Evolutionary conservation across 2,329 filamentous ascomycete species (phyloP).

Genomic region (Cordyceps cateniannulata): DNA sequence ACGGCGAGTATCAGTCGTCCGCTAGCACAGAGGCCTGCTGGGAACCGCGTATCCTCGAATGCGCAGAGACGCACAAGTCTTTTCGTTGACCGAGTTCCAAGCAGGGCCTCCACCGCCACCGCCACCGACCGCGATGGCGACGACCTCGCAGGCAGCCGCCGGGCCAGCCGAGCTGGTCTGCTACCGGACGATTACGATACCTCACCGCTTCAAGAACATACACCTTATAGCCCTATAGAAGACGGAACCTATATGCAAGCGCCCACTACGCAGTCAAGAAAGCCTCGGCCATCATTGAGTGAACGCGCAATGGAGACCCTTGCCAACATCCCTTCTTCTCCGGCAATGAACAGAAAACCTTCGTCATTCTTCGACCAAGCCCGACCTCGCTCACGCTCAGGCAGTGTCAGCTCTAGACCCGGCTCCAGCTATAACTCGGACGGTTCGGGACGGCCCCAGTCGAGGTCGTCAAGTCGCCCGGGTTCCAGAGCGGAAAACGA

Average conservation of each 20-base stretch:
- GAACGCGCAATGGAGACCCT: slow-evolving; percentile 85
- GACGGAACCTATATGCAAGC: slow-evolving; percentile 14
- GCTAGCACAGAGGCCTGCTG: slow-evolving; percentile 15
- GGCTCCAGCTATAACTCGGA: slow-evolving; percentile 57
- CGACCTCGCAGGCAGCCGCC: not conserved
- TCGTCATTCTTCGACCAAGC: slow-evolving; percentile 68
- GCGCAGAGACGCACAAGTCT: slow-evolving; percentile 13
- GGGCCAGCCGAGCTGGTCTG: not conserved
- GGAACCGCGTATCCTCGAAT: slow-evolving; percentile 1
- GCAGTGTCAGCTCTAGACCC: slow-evolving; percentile 40
- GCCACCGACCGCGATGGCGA: slow-evolving; percentile 8
- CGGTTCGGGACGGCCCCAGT: slow-evolving; percentile 45
- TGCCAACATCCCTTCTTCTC: slow-evolving; percentile 70
- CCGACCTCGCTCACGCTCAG: slow-evolving; percentile 46
- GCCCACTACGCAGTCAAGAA: slow-evolving; percentile 20
- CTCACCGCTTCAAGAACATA: not conserved
- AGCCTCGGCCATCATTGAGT: slow-evolving; percentile 55
- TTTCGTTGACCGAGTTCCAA: slow-evolving; percentile 12
- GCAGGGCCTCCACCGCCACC: slow-evolving; percentile 11
- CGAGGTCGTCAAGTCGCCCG: slow-evolving; percentile 46
- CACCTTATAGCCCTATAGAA: not conserved
- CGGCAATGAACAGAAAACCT: slow-evolving; percentile 56
- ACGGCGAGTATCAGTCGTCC: slow-evolving; percentile 18
- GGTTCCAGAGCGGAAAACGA: slow-evolving; percentile 48
- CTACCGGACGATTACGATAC: slow-evolving; percentile 15